Base-by-base conservation (phyloP, 2,329 filamentous ascomycete genomes). In the Cordyceps militaris region DNA sequence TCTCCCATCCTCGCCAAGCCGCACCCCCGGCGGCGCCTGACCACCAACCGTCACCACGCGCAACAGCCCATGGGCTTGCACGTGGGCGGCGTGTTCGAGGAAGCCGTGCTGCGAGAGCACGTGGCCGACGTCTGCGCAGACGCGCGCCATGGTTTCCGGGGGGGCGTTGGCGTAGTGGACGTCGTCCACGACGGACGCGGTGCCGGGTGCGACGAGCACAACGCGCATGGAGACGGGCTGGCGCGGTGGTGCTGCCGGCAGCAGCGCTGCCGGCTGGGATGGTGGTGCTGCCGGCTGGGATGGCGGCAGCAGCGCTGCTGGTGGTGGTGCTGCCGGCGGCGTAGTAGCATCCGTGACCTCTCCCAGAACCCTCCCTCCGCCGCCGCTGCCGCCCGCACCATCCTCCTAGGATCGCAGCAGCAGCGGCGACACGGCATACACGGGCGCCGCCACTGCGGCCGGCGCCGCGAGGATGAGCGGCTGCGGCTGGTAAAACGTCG, bases 101-200 rank as follows among this genome's bases (percentile, higher is more conserved):
- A 58, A 11, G 14, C 56, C 49, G 32, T 58, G 42, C 56, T 47
- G 48, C n/a, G 56, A 30, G 36, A 48, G 32, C 21, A 58, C 9
- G 14, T 21, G 13, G 21, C 32, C 13, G n/a, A 54, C 56, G 34
- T 53, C 49, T 1, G 24, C 24, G n/a, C 24, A 32, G 4, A 58
- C 14, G 11, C 42, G 32, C 16, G n/a, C 49, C 42, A 42, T 42
- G 16, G 3, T 26, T 1, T 1, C n/a, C 10, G 26, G 7, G 49
- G 56, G 42, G n/a, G 56, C 50, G n/a, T 14, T 7, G 14, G n/a
- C 42, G 38, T 54, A 58, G 30, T 26, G 48, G 32, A 58, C 42
- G 26, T 58, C 56, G n/a, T 40, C 23, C 23, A 58, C 34, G 24
- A 53, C 26, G 26, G 23, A 57, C 24, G 49, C 8, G 8, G 9